A percentile compares a stretch with the other conserved stretches of the same genome.
These are phyloP conservation scores for Sanghuangporus baumii DNA, from an alignment of 1,284 basidiomycete genomes.

Conservation along the genomic window DNA sequence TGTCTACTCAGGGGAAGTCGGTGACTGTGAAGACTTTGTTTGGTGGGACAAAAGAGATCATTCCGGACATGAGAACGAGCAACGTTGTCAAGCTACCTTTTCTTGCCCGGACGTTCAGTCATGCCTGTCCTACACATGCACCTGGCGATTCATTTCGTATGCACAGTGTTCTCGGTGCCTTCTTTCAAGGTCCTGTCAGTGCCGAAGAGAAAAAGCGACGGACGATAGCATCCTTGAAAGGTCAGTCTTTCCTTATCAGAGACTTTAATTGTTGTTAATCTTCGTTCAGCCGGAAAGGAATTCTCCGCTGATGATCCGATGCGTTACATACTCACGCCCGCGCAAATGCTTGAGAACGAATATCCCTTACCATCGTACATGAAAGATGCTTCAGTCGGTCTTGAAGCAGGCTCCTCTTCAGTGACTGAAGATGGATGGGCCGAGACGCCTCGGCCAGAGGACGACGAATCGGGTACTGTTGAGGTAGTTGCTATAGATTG, in stretches of 20 bases:
- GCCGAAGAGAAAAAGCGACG: constrained; percentile 73
- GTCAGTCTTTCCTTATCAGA: constrained; percentile 22
- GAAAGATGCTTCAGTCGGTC: constrained; percentile 48
- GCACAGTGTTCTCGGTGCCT: constrained; percentile 78
- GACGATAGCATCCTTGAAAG: constrained; percentile 48
- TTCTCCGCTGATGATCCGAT: not conserved
- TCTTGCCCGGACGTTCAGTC: constrained; percentile 79
- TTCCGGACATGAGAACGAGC: not conserved
- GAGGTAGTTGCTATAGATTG: constrained; percentile 76
- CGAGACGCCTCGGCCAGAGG: constrained; percentile 58
- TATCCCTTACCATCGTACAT: constrained; percentile 82
- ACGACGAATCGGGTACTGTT: constrained; percentile 31
- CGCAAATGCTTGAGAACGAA: constrained; percentile 88
- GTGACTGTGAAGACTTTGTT: constrained; percentile 15
- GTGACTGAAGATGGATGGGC: constrained; percentile 43
- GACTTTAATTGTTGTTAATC: not conserved
- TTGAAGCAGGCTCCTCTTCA: constrained; percentile 37
- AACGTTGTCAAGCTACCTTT: constrained; percentile 49
- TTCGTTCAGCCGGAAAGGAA: not conserved
- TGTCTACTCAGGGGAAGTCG: not conserved
- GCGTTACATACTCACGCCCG: constrained; percentile 63
- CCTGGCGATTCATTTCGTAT: constrained; percentile 81
- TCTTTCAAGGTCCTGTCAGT: constrained; percentile 77
- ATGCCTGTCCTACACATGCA: constrained; percentile 85
- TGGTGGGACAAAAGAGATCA: constrained; percentile 11